Conservation (phyloP, 2,329 filamentous ascomycete genomes). For the Plectosphaerella plurivora region DNA sequence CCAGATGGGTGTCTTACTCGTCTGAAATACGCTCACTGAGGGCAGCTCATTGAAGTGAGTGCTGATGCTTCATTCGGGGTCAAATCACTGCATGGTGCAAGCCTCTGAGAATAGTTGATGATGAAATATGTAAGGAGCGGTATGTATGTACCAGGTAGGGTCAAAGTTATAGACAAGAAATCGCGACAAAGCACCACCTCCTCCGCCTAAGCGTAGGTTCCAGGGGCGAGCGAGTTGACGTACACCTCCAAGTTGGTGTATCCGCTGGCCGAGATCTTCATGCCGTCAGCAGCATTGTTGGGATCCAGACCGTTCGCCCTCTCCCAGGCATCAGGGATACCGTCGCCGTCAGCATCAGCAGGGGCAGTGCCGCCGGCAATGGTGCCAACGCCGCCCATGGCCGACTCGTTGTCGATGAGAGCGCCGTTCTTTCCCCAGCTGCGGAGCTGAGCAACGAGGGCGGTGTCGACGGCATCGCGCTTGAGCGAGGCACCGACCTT, state of each 20-base stretch:
- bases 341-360: constrained; percentile 41
- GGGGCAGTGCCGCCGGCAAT: constrained; percentile 31
- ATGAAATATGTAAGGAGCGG: not conserved
- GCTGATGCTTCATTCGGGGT: too few relatives aligned
- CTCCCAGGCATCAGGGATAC: constrained; percentile 46
- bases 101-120: too few relatives aligned
- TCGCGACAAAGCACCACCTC: not conserved
- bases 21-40: too few relatives aligned
- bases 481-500: constrained; percentile 36
- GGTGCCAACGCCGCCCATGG: constrained; percentile 33
- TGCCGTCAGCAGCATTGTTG: constrained; percentile 32
- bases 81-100: too few relatives aligned
- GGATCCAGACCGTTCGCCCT: constrained; percentile 33
- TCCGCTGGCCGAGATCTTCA: constrained; percentile 33
- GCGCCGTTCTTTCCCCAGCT: constrained; percentile 39
- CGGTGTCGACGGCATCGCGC: constrained; percentile 38
- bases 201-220: not conserved
- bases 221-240: constrained; percentile 40
- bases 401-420: constrained; percentile 40
- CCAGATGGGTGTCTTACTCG: too few relatives aligned
- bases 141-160: not conserved
- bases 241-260: constrained; percentile 45
- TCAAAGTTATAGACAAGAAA: not conserved
- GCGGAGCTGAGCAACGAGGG: constrained; percentile 35
- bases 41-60: too few relatives aligned